Evolutionary conservation across 257 asterid species (phyloP).

Genomic region (Solanum gracilifrons): DNA sequence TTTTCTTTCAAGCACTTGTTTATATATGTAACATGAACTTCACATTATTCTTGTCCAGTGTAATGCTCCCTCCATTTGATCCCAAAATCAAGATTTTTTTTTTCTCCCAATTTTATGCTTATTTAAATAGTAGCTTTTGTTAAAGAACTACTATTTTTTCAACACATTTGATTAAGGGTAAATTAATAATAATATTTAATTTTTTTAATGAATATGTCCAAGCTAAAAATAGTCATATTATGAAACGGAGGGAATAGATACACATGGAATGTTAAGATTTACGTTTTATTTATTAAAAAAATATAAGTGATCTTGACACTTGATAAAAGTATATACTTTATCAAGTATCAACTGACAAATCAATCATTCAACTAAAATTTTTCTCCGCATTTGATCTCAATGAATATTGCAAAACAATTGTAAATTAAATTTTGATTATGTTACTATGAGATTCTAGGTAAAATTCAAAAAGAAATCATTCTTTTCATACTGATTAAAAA

Average conservation of each 20-base stretch:
- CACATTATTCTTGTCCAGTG: not conserved
- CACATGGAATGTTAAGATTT: not conserved
- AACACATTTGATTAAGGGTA: not conserved
- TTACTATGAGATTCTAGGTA: not conserved
- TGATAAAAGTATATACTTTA: not conserved
- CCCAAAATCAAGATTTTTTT: not conserved
- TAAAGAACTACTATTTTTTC: too few species aligned
- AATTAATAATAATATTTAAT: too few species aligned
- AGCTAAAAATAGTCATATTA: too few species aligned
- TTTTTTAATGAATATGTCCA: not conserved
- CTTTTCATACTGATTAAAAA: not conserved
- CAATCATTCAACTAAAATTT: not conserved
- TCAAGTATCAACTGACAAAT: not conserved
- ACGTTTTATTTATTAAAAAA: too few species aligned
- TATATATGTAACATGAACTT: not conserved
- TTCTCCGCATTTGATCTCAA: not conserved
- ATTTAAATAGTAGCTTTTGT: not conserved
- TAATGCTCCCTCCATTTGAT: not conserved
- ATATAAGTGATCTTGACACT: not conserved
- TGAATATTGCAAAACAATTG: not conserved
- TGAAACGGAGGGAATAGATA: not conserved
- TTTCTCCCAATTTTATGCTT: not conserved
- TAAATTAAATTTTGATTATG: not conserved
- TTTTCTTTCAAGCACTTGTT: not conserved
- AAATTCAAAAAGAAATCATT: not conserved